A percentile compares a stretch with the other conserved stretches of the same genome.
phyloP scores from a whole-genome alignment of 176 grass and related monocot genomes.

The Musa acuminata region DNA sequence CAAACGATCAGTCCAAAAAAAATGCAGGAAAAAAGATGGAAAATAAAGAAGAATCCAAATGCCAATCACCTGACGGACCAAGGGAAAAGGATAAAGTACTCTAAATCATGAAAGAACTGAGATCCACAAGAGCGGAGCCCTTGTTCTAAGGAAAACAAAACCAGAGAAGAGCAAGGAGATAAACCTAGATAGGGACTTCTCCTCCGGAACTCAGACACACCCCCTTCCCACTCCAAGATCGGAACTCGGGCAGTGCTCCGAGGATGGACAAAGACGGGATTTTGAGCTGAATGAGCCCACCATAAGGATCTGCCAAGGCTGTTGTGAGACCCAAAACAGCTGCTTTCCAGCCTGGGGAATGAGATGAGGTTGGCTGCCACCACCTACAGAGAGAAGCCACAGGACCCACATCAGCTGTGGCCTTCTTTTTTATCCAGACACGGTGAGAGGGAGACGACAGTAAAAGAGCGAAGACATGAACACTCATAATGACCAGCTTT shows the following conservation, averaged over 20 bases:
- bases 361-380: slow-evolving; percentile 9
- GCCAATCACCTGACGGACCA: no score
- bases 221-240: not conserved
- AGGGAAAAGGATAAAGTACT: no score
- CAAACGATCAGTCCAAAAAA: no score
- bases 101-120: no score
- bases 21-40: no score
- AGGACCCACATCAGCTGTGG: no score
- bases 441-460: not conserved
- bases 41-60: no score
- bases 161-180: not conserved
- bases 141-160: no score
- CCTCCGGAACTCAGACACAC: not conserved
- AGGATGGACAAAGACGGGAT: not conserved
- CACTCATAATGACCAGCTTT: not conserved
- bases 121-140: no score
- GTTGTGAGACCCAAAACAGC: not conserved
- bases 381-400: not conserved
- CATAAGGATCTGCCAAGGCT: not conserved
- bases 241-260: not conserved
- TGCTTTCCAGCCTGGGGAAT: slow-evolving; percentile 15
- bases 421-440: no score
- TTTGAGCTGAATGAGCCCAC: not conserved
- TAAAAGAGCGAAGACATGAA: not conserved
- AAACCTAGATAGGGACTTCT: not conserved